Conservation (phyloP, 164 flowering plant genomes). For the Vitis labrusca region DNA sequence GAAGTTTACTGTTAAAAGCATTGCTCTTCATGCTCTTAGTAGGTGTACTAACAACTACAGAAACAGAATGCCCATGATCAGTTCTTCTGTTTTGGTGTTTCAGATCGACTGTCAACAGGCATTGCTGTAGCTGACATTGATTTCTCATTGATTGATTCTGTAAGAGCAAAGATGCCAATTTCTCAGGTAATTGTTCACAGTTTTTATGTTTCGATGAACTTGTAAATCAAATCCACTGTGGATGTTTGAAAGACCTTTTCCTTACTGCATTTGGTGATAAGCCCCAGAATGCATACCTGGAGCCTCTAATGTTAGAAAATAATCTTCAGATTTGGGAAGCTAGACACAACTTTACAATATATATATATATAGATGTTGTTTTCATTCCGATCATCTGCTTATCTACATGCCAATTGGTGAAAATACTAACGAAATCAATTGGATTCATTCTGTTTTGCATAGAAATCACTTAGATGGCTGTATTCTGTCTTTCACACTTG, state of each 20-base stretch:
- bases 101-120: slow-evolving; percentile 80
- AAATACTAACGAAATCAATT: neutral
- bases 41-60: neutral
- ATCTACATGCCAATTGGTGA: too few relatives aligned
- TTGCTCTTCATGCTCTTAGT: neutral
- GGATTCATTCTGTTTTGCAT: neutral
- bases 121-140: slow-evolving; percentile 86
- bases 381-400: neutral
- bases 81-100: slow-evolving; percentile 17
- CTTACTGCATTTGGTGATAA: neutral
- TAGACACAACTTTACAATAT: too few relatives aligned
- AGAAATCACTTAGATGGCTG: neutral
- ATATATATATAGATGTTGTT: neutral
- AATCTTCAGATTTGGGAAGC: too few relatives aligned
- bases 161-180: slow-evolving; percentile 80
- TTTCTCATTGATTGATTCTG: slow-evolving; percentile 63
- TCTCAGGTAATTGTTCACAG: slow-evolving; percentile 41
- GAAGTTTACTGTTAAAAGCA: too few relatives aligned
- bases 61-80: neutral
- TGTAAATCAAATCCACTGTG: neutral
- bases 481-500: too few relatives aligned
- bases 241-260: neutral
- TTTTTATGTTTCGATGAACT: neutral
- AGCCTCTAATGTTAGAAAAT: too few relatives aligned
- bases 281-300: neutral